phyloP scores from a whole-genome alignment of 1,284 basidiomycete genomes.

The Ceratobasidium sp. region DNA sequence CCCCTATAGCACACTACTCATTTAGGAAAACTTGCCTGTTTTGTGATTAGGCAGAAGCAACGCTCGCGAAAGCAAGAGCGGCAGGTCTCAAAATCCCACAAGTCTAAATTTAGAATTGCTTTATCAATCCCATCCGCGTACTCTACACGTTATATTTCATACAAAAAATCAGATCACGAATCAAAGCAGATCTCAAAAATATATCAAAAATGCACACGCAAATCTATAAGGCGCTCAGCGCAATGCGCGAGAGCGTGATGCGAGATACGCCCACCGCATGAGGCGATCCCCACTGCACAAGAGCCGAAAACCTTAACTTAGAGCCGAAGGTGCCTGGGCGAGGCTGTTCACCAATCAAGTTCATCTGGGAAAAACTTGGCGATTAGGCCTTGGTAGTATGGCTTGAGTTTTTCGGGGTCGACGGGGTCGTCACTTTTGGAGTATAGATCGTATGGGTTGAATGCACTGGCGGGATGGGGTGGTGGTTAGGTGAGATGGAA shows the following conservation, averaged over 20 bases:
- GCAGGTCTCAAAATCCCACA: conserved; percentile 75
- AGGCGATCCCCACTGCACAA: background rate
- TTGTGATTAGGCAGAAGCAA: conserved; percentile 68
- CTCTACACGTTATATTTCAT: background rate
- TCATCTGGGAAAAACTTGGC: conserved; percentile 86
- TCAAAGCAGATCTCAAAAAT: too few species aligned
- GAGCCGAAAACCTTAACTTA: too few species aligned
- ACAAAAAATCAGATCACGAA: background rate
- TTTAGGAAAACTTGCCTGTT: background rate
- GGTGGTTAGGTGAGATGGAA: background rate
- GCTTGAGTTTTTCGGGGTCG: conserved; percentile 72
- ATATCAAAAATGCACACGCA: too few species aligned
- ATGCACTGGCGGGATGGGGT: conserved; percentile 60
- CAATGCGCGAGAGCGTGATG: background rate
- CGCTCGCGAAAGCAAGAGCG: conserved; percentile 71
- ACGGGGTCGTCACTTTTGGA: conserved; percentile 85
- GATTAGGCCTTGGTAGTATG: conserved; percentile 87
- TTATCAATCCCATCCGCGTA: background rate
- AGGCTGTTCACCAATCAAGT: conserved; percentile 74
- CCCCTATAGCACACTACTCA: background rate
- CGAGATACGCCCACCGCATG: background rate
- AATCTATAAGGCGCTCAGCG: too few species aligned
- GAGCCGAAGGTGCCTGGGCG: background rate
- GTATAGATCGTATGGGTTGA: conserved; percentile 93
- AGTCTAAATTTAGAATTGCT: conserved; percentile 43